These are phyloP conservation scores for Mycena amicta DNA, from an alignment of 768 basidiomycete species.

Conservation along the genomic window DNA sequence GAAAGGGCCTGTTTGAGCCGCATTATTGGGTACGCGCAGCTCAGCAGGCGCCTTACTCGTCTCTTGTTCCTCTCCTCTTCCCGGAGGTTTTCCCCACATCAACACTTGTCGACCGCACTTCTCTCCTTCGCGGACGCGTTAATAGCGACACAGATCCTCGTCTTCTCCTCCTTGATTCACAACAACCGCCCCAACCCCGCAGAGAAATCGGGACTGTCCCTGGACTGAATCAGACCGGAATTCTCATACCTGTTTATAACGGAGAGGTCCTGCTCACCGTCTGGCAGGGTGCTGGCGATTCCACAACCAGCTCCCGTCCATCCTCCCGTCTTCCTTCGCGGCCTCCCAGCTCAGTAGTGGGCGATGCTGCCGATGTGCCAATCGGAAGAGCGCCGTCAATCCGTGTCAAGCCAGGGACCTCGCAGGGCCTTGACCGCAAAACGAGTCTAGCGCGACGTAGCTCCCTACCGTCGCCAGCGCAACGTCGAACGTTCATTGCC, in stretches of 20 bases:
- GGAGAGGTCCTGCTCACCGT: slow-evolving; percentile 76
- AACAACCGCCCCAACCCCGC: slow-evolving; percentile 34
- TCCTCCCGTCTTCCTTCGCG: slow-evolving; percentile 66
- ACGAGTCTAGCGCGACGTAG: slow-evolving; percentile 72
- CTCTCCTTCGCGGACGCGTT: slow-evolving; percentile 65
- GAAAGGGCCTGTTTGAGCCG: slow-evolving; percentile 76
- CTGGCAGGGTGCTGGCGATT: slow-evolving; percentile 50
- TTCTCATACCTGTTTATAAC: slow-evolving; percentile 71
- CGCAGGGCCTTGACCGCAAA: slow-evolving; percentile 75
- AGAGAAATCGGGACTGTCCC: slow-evolving; percentile 35
- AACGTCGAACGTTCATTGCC: slow-evolving; percentile 56
- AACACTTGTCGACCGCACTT: slow-evolving; percentile 66
- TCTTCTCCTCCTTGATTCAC: slow-evolving; percentile 54
- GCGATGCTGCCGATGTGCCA: slow-evolving; percentile 44
- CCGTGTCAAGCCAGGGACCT: slow-evolving; percentile 72
- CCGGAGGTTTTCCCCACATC: slow-evolving; percentile 72
- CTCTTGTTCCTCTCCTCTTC: slow-evolving; percentile 70
- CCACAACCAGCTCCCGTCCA: slow-evolving; percentile 51
- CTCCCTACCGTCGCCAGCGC: slow-evolving; percentile 78
- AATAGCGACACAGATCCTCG: slow-evolving; percentile 72
- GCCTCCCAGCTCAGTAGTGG: slow-evolving; percentile 66
- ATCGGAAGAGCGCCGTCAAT: slow-evolving; percentile 71
- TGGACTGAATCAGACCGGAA: slow-evolving; percentile 59
- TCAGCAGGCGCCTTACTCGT: slow-evolving; percentile 43
- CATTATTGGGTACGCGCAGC: slow-evolving; percentile 66